phyloP scores from a whole-genome alignment of 331 rosid genomes.

The Rosa hybrid region DNA sequence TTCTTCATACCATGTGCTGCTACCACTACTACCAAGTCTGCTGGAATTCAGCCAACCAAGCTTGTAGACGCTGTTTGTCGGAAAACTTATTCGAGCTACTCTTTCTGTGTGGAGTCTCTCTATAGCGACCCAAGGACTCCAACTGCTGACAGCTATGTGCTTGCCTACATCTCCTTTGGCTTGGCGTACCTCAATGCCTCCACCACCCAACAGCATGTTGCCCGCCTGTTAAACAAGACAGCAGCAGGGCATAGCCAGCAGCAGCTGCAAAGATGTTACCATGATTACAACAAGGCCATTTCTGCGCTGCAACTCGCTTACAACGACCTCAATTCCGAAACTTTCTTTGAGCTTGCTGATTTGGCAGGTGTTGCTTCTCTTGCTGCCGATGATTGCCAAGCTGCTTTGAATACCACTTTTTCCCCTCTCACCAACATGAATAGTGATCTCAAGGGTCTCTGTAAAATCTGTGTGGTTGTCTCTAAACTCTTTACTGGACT shows the following conservation, averaged over 20 bases:
- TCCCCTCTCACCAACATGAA: constrained; percentile 28
- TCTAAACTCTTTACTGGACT: constrained; percentile 36
- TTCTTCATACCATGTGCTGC: neutral
- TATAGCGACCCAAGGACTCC: constrained; percentile 39
- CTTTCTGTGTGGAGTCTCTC: constrained; percentile 45
- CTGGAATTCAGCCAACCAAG: constrained; percentile 20
- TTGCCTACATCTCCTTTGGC: constrained; percentile 36
- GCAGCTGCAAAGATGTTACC: constrained; percentile 26
- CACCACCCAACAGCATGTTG: constrained; percentile 25
- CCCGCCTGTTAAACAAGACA: constrained; percentile 21
- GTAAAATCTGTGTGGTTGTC: constrained; percentile 45
- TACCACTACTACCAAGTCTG: neutral
- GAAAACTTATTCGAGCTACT: constrained; percentile 35
- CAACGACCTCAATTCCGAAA: constrained; percentile 49
- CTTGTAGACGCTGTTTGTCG: constrained; percentile 39
- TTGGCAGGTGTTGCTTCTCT: constrained; percentile 34
- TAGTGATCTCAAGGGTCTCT: constrained; percentile 32
- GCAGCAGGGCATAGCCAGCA: neutral
- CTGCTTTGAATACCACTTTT: constrained; percentile 16
- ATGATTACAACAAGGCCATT: constrained; percentile 36
- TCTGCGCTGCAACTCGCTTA: constrained; percentile 34
- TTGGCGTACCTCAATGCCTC: constrained; percentile 42
- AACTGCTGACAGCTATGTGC: constrained; percentile 32
- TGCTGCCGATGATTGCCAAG: constrained; percentile 36
- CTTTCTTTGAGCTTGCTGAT: constrained; percentile 37